phyloP scores from a whole-genome alignment of 2,329 filamentous ascomycete species.

The Leptosphaerulina australis region DNA sequence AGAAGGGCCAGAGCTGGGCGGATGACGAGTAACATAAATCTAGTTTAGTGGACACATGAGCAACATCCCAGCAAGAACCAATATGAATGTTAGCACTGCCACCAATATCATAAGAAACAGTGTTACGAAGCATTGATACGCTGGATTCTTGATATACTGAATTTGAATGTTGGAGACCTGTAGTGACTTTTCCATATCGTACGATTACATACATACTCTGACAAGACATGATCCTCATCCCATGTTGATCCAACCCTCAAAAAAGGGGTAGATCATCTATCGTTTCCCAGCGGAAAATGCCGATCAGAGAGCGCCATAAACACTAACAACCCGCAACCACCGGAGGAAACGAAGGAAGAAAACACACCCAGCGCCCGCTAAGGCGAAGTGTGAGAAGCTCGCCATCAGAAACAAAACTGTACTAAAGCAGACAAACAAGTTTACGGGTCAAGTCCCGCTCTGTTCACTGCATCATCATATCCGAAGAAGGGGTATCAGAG shows the following conservation, averaged over 20 bases:
- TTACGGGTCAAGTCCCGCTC: slow-evolving; percentile 8
- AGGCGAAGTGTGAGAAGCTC: slow-evolving; percentile 30
- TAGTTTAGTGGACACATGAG: no score
- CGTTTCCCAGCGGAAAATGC: slow-evolving; percentile 12
- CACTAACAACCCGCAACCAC: slow-evolving; percentile 9
- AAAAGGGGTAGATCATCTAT: slow-evolving; percentile 10
- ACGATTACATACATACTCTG: slow-evolving; percentile 27
- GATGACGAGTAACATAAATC: slow-evolving; percentile 47
- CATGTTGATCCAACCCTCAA: slow-evolving; percentile 11
- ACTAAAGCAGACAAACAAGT: slow-evolving; percentile 5
- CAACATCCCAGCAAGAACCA: no score
- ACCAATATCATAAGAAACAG: no score
- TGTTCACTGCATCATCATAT: slow-evolving; percentile 27
- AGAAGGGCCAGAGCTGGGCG: slow-evolving; percentile 51
- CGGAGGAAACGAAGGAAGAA: slow-evolving; percentile 23
- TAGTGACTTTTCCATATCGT: slow-evolving; percentile 19
- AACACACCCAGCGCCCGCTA: slow-evolving; percentile 40
- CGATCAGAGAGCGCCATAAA: slow-evolving; percentile 7
- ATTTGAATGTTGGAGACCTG: no score
- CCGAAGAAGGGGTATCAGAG: slow-evolving; percentile 43
- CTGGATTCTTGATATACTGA: no score
- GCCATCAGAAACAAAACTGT: slow-evolving; percentile 22
- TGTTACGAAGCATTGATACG: no score
- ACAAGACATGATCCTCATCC: slow-evolving; percentile 18
- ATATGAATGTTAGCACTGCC: no score